A percentile compares a stretch with the other conserved stretches of the same genome.
These are phyloP conservation scores for Scheffersomyces titani DNA, from an alignment of 1,139 yeast genomes.

Conservation along the genomic window DNA sequence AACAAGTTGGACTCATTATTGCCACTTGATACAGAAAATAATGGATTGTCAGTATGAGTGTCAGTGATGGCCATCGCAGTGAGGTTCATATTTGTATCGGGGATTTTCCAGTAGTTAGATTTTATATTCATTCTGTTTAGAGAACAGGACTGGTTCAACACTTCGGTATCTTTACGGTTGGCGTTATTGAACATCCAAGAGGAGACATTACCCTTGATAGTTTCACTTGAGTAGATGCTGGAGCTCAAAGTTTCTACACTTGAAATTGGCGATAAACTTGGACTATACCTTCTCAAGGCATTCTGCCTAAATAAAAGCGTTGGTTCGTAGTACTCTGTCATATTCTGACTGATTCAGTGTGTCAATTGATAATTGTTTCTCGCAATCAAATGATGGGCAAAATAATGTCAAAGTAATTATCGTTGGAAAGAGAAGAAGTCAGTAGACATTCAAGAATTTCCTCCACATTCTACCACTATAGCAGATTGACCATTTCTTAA, in stretches of 20 bases:
- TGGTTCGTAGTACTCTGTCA: constrained; percentile 45
- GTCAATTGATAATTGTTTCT: neutral
- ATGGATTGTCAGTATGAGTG: constrained; percentile 22
- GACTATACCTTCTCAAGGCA: constrained; percentile 38
- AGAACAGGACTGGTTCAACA: constrained; percentile 42
- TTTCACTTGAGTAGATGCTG: constrained; percentile 1
- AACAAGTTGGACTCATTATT: constrained; percentile 55
- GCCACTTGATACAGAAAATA: constrained; percentile 69
- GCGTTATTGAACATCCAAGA: constrained; percentile 29
- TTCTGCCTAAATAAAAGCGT: constrained; percentile 46
- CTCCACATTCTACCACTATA: neutral
- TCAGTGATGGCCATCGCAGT: constrained; percentile 51
- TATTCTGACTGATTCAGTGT: constrained; percentile 7
- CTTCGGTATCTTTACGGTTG: constrained; percentile 31
- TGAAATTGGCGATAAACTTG: constrained; percentile 30
- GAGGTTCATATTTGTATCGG: constrained; percentile 57
- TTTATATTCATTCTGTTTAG: constrained; percentile 45
- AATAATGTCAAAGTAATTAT: neutral
- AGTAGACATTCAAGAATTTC: neutral
- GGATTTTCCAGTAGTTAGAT: constrained; percentile 72
- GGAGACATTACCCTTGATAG: constrained; percentile 3
- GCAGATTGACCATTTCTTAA: neutral
- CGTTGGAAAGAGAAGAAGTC: neutral
- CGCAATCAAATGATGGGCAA: neutral
- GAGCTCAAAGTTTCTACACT: constrained; percentile 22